Percentiles rank a stretch among this genome's conserved stretches.
Evolutionary conservation across 306 rosid genomes (phyloP).

Genomic region (Cotoneaster glaucophyllus): DNA sequence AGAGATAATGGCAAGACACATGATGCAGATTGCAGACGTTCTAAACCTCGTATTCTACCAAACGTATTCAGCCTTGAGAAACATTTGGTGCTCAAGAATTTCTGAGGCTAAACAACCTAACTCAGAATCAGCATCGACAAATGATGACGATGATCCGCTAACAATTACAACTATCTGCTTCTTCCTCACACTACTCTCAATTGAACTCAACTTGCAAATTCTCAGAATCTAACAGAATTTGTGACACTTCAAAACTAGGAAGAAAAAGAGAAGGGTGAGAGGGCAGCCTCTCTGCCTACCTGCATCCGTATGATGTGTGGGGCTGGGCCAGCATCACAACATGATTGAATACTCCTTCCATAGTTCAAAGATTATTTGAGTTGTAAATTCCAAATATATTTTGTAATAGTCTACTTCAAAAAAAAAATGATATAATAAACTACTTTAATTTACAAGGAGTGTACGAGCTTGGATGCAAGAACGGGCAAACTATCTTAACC

Average conservation of each 20-base stretch:
- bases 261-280: not conserved
- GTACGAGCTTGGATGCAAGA: too few species aligned
- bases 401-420: too few species aligned
- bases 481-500: too few species aligned
- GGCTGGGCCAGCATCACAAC: not conserved
- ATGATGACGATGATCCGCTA: not conserved
- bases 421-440: too few species aligned
- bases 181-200: too few species aligned
- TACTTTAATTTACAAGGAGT: too few species aligned
- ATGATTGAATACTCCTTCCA: not conserved
- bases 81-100: not conserved
- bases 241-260: not conserved
- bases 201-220: too few species aligned
- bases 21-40: not conserved
- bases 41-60: not conserved
- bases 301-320: not conserved
- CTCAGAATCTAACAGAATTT: not conserved
- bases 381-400: too few species aligned
- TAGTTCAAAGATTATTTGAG: too few species aligned
- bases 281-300: not conserved
- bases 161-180: too few species aligned
- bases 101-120: not conserved
- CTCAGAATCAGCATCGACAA: not conserved
- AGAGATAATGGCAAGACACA: too few species aligned
- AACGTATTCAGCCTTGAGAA: not conserved